A percentile compares a stretch with the other conserved stretches of the same genome.
phyloP scores from a whole-genome alignment of 768 basidiomycete genomes.

The Lentinus brumalis region DNA sequence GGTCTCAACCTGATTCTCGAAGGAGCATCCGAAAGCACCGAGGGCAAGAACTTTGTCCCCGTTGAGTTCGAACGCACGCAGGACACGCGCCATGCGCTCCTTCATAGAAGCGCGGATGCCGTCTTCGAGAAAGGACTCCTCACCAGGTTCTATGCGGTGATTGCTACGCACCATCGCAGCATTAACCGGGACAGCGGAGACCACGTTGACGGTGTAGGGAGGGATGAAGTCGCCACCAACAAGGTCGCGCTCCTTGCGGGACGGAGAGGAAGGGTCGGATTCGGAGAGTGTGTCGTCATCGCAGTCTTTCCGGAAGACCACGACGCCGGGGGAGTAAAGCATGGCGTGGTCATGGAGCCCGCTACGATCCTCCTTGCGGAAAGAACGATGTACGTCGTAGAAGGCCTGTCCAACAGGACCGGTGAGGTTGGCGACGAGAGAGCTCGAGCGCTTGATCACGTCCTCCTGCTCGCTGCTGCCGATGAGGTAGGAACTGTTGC shows the following conservation, averaged over 20 bases:
- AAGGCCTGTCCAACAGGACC: slow-evolving; percentile 38
- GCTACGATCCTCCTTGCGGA: slow-evolving; percentile 37
- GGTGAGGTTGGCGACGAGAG: slow-evolving; percentile 41
- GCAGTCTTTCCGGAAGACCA: slow-evolving; percentile 43
- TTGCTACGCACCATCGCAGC: slow-evolving; percentile 43
- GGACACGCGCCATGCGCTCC: slow-evolving; percentile 49
- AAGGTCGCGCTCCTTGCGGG: slow-evolving; percentile 9
- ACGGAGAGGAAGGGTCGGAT: slow-evolving; percentile 11
- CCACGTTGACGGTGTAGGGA: slow-evolving; percentile 41
- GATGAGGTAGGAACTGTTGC: slow-evolving; percentile 44
- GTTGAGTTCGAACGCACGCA: slow-evolving; percentile 45
- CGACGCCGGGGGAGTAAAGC: slow-evolving; percentile 47
- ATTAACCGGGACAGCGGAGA: slow-evolving; percentile 47
- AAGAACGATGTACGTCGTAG: slow-evolving; percentile 42
- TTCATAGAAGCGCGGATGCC: slow-evolving; percentile 45
- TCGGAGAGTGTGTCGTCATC: slow-evolving; percentile 16
- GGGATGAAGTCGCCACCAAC: slow-evolving; percentile 34
- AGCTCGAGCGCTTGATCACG: slow-evolving; percentile 41
- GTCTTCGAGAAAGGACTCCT: slow-evolving; percentile 38
- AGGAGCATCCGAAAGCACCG: slow-evolving; percentile 48
- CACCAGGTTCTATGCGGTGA: slow-evolving; percentile 36
- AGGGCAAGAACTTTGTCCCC: slow-evolving; percentile 43
- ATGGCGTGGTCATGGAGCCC: slow-evolving; percentile 50
- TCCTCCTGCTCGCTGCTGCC: slow-evolving; percentile 52
- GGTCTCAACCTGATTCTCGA: slow-evolving; percentile 42